Percentiles rank a stretch among this genome's conserved stretches.
These are phyloP conservation scores for Phenoliferia sp. DNA, from an alignment of 1,284 basidiomycete genomes.

Conservation along the genomic window DNA sequence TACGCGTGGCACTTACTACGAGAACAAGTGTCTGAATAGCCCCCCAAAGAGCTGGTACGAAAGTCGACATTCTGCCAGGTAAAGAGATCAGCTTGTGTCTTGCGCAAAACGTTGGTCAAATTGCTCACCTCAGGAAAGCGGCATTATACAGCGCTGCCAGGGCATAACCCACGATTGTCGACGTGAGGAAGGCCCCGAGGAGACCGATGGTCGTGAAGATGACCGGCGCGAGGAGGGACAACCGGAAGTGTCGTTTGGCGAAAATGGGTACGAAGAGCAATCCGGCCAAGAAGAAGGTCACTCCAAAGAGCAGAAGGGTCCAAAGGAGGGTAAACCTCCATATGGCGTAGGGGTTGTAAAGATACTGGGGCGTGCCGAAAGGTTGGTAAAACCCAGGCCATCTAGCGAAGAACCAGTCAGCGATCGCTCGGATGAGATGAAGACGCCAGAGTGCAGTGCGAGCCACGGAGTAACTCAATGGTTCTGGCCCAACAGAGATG, in stretches of 20 bases:
- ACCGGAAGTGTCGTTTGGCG: conserved; percentile 12
- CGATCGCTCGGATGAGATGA: neutral
- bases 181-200: conserved; percentile 14
- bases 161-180: conserved; percentile 22
- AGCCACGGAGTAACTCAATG: too few relatives aligned
- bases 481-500: too few relatives aligned
- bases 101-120: neutral
- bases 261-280: conserved; percentile 9
- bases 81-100: neutral
- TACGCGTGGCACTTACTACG: neutral
- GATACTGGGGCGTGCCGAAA: neutral
- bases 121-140: conserved; percentile 17
- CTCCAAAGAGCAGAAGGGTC: conserved; percentile 8
- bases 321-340: conserved; percentile 7
- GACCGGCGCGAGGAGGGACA: conserved; percentile 15
- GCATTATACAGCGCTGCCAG: conserved; percentile 30
- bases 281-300: conserved; percentile 8
- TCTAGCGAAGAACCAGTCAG: neutral
- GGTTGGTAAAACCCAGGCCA: conserved; percentile 1
- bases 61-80: neutral
- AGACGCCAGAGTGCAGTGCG: too few relatives aligned
- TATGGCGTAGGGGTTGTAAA: neutral
- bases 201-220: conserved; percentile 12
- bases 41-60: conserved; percentile 10
- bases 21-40: conserved; percentile 3